Conservation (phyloP, 2,329 filamentous ascomycete species). For the Nothophoma quercina region DNA sequence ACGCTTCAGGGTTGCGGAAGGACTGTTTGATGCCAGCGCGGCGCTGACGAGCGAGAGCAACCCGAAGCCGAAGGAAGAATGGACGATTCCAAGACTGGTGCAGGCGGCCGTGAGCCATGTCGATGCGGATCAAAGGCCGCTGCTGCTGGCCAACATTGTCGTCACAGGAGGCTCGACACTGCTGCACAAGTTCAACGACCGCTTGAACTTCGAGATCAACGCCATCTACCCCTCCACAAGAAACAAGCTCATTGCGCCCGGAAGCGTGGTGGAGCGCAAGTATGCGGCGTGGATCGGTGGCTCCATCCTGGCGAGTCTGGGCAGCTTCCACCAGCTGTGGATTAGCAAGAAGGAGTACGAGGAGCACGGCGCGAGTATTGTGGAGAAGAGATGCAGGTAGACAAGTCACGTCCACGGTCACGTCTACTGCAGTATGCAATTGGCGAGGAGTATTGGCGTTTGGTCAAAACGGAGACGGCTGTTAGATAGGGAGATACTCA, state of each 20-base stretch:
- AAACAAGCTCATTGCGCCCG: constrained; percentile 87
- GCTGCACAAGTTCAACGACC: constrained; percentile 90
- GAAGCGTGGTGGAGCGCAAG: constrained; percentile 84
- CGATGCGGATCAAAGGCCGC: constrained; percentile 86
- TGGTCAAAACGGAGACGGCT: too few species aligned
- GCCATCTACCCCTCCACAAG: constrained; percentile 83
- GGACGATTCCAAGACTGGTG: constrained; percentile 86
- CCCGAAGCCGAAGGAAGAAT: constrained; percentile 68
- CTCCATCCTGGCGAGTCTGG: constrained; percentile 92
- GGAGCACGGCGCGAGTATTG: constrained; percentile 87
- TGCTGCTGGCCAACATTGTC: constrained; percentile 87
- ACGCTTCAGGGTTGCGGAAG: constrained; percentile 85
- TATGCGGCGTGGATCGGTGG: constrained; percentile 97
- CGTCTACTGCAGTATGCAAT: too few species aligned
- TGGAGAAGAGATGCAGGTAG: constrained; percentile 95
- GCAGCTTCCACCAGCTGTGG: constrained; percentile 99
- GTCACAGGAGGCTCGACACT: constrained; percentile 89
- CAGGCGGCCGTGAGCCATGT: constrained; percentile 78
- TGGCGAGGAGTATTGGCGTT: not conserved
- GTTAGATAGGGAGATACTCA: not conserved
- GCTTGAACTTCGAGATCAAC: constrained; percentile 83
- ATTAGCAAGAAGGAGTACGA: constrained; percentile 97
- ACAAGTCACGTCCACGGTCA: too few species aligned
- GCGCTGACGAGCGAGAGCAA: constrained; percentile 65
- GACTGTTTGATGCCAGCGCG: constrained; percentile 86